Percentiles rank a stretch among this genome's conserved stretches.
Evolutionary conservation across 139 green algal species (phyloP).

Genomic region (Coelastrella sp.): DNA sequence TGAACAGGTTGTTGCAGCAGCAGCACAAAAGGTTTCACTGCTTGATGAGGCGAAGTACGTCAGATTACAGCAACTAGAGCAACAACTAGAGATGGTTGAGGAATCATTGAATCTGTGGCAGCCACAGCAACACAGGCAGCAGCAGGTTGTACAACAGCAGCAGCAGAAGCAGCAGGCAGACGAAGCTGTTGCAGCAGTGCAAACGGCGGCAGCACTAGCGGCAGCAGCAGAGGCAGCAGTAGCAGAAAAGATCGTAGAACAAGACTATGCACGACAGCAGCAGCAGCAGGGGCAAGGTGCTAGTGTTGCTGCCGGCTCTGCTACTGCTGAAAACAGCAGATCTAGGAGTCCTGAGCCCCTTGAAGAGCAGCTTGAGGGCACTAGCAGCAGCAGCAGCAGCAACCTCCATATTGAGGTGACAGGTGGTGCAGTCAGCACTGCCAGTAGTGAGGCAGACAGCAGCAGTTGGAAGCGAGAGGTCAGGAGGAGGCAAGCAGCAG

Average conservation of each 20-base stretch:
- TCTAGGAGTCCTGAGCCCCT: no score
- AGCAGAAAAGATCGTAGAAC: neutral
- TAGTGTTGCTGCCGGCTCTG: no score
- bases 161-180: neutral
- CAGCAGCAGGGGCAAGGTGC: no score
- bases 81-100: conserved; percentile 26
- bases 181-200: conserved; percentile 1
- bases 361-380: no score
- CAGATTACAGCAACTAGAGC: neutral
- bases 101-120: neutral
- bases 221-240: conserved; percentile 17
- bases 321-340: no score
- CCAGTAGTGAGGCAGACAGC: neutral
- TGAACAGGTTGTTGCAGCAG: conserved; percentile 28
- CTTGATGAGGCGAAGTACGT: conserved; percentile 18
- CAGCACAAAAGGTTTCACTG: conserved; percentile 15
- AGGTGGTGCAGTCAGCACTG: neutral
- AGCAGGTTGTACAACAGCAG: neutral
- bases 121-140: neutral
- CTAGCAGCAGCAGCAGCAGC: conserved; percentile 13
- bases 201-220: neutral
- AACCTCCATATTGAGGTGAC: neutral
- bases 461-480: conserved; percentile 7
- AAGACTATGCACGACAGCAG: neutral
- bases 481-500: conserved; percentile 17